Percentiles rank a stretch among this genome's conserved stretches.
These are phyloP conservation scores for Echeveria elegans DNA, from an alignment of 164 flowering plant species.

Conservation along the genomic window DNA sequence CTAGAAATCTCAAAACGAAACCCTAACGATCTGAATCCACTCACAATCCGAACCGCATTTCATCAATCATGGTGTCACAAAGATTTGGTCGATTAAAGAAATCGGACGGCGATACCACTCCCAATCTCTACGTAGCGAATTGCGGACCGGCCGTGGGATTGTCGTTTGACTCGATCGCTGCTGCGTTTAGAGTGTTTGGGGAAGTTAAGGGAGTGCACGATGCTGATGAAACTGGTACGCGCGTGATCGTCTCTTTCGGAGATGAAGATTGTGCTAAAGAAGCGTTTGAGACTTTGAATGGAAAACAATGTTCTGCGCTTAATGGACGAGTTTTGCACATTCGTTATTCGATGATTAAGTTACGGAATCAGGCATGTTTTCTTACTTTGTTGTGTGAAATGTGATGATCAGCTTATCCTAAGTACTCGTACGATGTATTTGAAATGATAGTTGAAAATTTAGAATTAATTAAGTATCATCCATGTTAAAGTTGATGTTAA, in stretches of 20 bases:
- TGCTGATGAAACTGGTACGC: conserved; percentile 83
- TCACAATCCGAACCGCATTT: background rate
- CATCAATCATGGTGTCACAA: conserved; percentile 13
- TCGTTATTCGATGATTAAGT: conserved; percentile 35
- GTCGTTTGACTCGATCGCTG: conserved; percentile 41
- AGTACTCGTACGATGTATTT: too few species aligned
- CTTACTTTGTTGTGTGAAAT: background rate
- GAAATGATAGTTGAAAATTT: too few species aligned
- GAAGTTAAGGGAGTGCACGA: conserved; percentile 51
- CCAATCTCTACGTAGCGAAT: conserved; percentile 82
- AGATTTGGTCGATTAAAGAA: conserved; percentile 43
- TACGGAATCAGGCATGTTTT: background rate
- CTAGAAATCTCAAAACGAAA: background rate
- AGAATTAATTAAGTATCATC: too few species aligned
- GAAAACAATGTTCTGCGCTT: conserved; percentile 48
- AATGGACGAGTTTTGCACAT: conserved; percentile 66
- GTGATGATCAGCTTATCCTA: background rate
- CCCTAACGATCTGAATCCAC: background rate
- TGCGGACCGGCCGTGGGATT: conserved; percentile 87
- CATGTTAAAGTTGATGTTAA: background rate
- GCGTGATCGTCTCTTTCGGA: conserved; percentile 64
- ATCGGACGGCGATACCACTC: conserved; percentile 23
- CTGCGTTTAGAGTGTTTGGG: conserved; percentile 55
- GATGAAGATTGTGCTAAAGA: conserved; percentile 37
- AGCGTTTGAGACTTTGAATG: conserved; percentile 52